Evolutionary conservation across 164 flowering plant genomes (phyloP), one percentile per base, ranked within the genome.

Genomic region (Chimonanthus salicifolius): DNA sequence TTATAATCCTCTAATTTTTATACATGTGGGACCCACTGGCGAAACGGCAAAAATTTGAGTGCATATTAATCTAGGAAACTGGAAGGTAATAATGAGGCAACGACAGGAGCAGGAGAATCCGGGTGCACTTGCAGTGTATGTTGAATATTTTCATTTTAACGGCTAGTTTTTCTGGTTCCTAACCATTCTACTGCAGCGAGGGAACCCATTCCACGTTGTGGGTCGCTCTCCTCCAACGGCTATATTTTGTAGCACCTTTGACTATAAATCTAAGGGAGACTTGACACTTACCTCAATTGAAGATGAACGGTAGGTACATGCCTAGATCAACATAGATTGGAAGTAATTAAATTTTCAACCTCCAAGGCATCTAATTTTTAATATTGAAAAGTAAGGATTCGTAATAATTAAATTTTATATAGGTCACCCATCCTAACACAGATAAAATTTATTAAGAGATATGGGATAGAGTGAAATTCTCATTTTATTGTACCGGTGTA

Each of bases 151-250:
- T 67, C 65, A 18, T 51, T 49, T 62, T 47, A 83, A 83, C 86
- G 84, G 86, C 86, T 83, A 83, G 72, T 81, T 81, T 76, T 74
- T 51, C 8, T 48, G 11, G 43, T 49, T n/a, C 6, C 49, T 54
- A 49, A 16, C 16, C 8, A 20, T 13, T 45, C 64, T 33, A 47
- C 48, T 11, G 64, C 33, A 15, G 50, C 13, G 5, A 44, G 20
- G 63, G 47, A 18, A 20, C 20, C 10, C 47, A n/a, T 47, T 18
- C 62, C 58, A n/a, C 76, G 7, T 46, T 6, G 18, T 5, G 64
- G 6, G 6, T 68, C 72, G 65, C 66, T 54, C 49, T 71, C 33
- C 33, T 75, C 69, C 74, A 83, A 81, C 86, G 86, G 86, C 81
- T 83, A 74, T 68, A 74, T 79, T 71, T 70, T 49, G 68, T 60